Percentiles rank a stretch among this genome's conserved stretches.
phyloP scores from a whole-genome alignment of 805 yeast species.

The Wickerhamiella cacticola region DNA sequence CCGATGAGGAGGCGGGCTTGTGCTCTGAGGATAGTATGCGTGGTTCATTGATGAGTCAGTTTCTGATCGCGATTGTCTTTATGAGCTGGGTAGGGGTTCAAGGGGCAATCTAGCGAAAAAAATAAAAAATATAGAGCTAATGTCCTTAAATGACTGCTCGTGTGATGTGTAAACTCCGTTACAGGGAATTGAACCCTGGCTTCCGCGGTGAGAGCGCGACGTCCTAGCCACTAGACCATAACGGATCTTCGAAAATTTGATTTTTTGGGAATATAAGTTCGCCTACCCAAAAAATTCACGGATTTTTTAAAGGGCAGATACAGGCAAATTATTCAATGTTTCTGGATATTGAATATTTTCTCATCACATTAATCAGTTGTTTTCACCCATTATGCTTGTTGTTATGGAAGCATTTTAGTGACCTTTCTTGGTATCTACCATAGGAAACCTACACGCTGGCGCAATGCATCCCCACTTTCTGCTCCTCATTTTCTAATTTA shows the following conservation, averaged over 20 bases:
- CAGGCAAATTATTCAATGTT: no score
- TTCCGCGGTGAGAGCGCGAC: constrained; percentile 13
- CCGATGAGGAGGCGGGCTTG: constrained; percentile 11
- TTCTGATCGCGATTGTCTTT: neutral
- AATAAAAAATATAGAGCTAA: neutral
- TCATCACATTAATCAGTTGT: no score
- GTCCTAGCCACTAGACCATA: constrained; percentile 12
- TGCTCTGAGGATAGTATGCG: constrained; percentile 8
- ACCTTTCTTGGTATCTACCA: no score
- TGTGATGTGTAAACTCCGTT: constrained; percentile 1
- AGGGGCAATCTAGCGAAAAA: neutral
- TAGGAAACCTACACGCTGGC: no score
- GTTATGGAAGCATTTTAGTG: no score
- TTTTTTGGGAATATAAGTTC: no score
- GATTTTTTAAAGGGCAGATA: no score
- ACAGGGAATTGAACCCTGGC: constrained; percentile 12
- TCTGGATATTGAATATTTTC: no score
- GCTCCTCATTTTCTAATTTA: no score
- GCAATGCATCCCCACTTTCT: no score
- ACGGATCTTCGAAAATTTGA: neutral
- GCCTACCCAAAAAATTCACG: no score
- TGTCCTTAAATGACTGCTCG: neutral
- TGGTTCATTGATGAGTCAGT: constrained; percentile 2
- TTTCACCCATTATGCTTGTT: no score
- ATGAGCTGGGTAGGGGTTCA: neutral